These are phyloP conservation scores for Blastosporella zonata DNA, from an alignment of 1,284 basidiomycete genomes.

Conservation along the genomic window DNA sequence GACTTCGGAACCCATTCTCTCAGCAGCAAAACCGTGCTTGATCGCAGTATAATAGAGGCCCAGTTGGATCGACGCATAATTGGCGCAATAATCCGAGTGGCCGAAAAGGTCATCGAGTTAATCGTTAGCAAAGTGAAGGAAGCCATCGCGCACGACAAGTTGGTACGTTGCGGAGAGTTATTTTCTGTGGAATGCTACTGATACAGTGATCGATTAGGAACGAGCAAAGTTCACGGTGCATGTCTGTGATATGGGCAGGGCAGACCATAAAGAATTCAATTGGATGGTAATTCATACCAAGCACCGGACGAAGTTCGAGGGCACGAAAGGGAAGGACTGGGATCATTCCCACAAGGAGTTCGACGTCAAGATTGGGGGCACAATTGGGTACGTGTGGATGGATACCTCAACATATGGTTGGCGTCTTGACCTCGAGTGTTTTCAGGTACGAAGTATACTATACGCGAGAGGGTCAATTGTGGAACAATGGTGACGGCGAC, in stretches of 20 bases:
- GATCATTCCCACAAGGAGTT: conserved; percentile 22
- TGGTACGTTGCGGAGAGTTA: not conserved
- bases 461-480: conserved; percentile 17
- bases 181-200: not conserved
- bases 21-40: conserved; percentile 6
- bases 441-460: conserved; percentile 23
- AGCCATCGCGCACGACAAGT: conserved; percentile 14
- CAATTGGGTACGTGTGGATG: conserved; percentile 18
- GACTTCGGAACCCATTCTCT: conserved; percentile 4
- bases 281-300: conserved; percentile 22
- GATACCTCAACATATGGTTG: not conserved
- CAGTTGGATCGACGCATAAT: conserved; percentile 7
- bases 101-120: conserved; percentile 8
- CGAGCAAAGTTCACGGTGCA: conserved; percentile 19
- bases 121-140: conserved; percentile 10
- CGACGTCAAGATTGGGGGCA: conserved; percentile 19
- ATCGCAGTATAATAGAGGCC: conserved; percentile 2
- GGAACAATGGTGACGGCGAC: conserved; percentile 19
- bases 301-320: conserved; percentile 19
- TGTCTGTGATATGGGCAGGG: conserved; percentile 15
- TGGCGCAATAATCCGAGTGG: conserved; percentile 4
- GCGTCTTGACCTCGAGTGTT: not conserved
- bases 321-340: conserved; percentile 21
- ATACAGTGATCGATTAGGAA: conserved; percentile 3
- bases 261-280: conserved; percentile 16